phyloP scores from a whole-genome alignment of 208 protist genomes.

The Acanthamoeba triangularis region DNA sequence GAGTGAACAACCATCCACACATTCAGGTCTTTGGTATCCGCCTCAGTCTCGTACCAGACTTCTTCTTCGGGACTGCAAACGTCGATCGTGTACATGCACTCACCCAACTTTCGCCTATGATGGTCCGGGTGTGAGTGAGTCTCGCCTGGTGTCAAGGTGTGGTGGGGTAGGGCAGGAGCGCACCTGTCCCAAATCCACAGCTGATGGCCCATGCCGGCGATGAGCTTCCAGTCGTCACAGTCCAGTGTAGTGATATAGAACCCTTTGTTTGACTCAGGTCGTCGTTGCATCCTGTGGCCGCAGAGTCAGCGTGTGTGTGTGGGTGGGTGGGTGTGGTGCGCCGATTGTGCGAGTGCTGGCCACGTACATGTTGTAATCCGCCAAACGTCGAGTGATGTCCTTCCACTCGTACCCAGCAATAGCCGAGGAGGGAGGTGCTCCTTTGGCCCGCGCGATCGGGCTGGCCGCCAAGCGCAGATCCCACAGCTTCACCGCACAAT shows the following conservation, averaged over 20 bases:
- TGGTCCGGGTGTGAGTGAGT: not conserved
- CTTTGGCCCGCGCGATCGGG: not conserved
- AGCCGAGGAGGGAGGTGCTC: not conserved
- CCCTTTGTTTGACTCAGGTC: not conserved
- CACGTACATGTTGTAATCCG: not conserved
- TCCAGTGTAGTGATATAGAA: not conserved
- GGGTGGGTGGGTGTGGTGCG: too few species aligned
- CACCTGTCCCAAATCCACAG: not conserved
- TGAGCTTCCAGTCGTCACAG: not conserved
- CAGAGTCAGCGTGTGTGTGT: too few species aligned
- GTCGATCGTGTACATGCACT: not conserved
- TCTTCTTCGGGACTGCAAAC: not conserved
- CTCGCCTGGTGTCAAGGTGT: too few species aligned
- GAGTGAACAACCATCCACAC: too few species aligned
- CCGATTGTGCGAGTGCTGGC: not conserved
- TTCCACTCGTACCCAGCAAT: not conserved
- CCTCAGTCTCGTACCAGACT: slow-evolving; percentile 5
- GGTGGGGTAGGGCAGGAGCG: too few species aligned
- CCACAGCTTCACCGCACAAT: not conserved
- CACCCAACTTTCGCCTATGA: not conserved
- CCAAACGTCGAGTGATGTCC: not conserved
- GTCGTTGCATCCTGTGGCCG: not conserved
- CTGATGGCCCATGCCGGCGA: not conserved
- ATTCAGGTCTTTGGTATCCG: too few species aligned
- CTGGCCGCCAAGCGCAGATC: not conserved